Base-by-base conservation (phyloP, 148 eudicot genomes). In the Chenopodium formosanum region DNA sequence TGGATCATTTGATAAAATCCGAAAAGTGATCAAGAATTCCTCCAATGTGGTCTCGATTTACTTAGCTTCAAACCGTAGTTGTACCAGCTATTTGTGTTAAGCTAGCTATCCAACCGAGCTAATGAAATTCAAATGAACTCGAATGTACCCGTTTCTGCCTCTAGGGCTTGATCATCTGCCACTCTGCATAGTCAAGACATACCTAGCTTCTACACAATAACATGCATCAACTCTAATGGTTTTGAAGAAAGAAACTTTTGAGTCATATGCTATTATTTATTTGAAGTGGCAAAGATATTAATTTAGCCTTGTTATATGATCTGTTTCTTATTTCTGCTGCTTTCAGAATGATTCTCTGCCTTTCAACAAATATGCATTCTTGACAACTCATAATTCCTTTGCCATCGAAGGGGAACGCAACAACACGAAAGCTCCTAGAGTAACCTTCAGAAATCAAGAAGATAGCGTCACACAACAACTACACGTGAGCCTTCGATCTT, bases 331-430 rank as follows among this genome's bases (percentile, higher is more conserved):
- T 50, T 25, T 7, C 12, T 73, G 40, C 71, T 60, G 40, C 58
- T 29, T 75, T 1, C 82, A 93, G 97, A 91, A 91, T 69, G 88
- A 88, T 80, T 90, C 98, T 37, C 79, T 94, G 12, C 97, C 98
- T 17, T 94, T 89, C 90, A 94, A 94, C 92, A 91, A 91, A 83
- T 94, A 91, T 66, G 91, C 98, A 60, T 94, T 88, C 73, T 86
- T 94, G 89, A 88, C 98, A 60, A 90, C 95, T 58, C 98, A 94
- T 81, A 94, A 94, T 72, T 82, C 98, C 32, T 92, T 82, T 71
- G 94, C 97, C 0, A 92, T 91, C 40, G 89, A 87, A 16, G 91
- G 87, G 46, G 89, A 84, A 79, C 79, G 78, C 73, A 78, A 84
- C 40, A 88, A 74, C 23, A 82, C 78, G 11, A 88, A 94, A 79